A percentile compares a stretch with the other conserved stretches of the same genome.
Evolutionary conservation across 352 stramenopile genomes (phyloP).

Genomic region (Globisporangium irregulare): DNA sequence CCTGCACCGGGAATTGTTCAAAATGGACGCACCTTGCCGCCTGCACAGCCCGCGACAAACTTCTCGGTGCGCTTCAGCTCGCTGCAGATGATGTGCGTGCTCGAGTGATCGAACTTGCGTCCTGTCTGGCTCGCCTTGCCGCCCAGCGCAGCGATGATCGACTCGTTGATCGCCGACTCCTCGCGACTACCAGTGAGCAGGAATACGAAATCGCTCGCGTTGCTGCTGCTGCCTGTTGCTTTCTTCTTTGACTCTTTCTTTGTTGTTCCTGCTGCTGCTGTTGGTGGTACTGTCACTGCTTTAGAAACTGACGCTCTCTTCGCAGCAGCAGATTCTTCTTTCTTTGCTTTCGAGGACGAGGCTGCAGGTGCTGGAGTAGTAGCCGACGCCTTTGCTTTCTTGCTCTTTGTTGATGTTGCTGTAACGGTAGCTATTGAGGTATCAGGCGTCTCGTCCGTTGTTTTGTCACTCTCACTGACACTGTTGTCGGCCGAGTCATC

Average conservation of each 20-base stretch:
- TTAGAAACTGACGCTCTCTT: conserved; percentile 18
- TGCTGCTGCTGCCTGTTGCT: neutral
- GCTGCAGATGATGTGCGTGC: conserved; percentile 86
- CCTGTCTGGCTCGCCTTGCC: conserved; percentile 60
- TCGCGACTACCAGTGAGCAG: conserved; percentile 74
- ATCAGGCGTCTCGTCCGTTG: conserved; percentile 6
- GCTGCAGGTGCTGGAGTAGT: neutral
- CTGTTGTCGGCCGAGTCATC: neutral
- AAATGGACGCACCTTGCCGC: conserved; percentile 60
- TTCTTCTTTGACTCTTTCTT: conserved; percentile 7
- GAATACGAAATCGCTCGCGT: conserved; percentile 33
- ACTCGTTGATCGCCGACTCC: conserved; percentile 69
- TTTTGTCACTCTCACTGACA: neutral
- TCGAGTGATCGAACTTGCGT: conserved; percentile 62
- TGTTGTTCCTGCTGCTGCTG: conserved; percentile 17
- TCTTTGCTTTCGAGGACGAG: conserved; percentile 5
- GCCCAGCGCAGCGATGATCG: conserved; percentile 66
- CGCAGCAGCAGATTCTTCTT: neutral
- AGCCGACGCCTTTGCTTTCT: conserved; percentile 11
- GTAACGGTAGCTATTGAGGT: neutral
- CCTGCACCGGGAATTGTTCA: too few species aligned
- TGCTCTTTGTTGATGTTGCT: conserved; percentile 18
- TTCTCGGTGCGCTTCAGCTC: conserved; percentile 88
- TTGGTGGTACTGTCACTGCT: conserved; percentile 16
- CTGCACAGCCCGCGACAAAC: conserved; percentile 76